A percentile compares a stretch with the other conserved stretches of the same genome.
These are phyloP conservation scores for Leptographium flavum DNA, from an alignment of 2,329 filamentous ascomycete genomes.

Conservation along the genomic window DNA sequence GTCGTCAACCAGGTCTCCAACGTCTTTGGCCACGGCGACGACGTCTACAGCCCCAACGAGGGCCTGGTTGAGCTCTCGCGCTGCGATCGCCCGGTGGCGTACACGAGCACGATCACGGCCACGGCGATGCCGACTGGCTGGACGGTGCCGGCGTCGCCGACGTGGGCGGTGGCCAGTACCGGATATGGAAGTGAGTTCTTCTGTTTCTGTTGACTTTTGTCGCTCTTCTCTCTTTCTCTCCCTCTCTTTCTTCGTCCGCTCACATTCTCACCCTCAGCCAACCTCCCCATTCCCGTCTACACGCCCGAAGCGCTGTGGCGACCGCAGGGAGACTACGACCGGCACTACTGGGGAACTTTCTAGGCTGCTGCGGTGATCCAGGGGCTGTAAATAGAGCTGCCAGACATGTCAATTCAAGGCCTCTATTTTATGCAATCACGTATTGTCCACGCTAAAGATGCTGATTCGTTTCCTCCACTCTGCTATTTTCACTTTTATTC, in stretches of 20 bases:
- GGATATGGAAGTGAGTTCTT: conserved; percentile 19
- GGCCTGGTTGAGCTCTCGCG: conserved; percentile 5
- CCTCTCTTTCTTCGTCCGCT: not conserved
- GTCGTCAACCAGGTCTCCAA: conserved; percentile 21
- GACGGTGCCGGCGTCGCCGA: conserved; percentile 14
- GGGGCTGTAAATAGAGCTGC: no score
- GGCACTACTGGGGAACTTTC: conserved; percentile 18
- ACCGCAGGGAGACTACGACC: conserved; percentile 16
- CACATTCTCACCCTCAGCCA: conserved; percentile 7
- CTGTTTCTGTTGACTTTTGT: no score
- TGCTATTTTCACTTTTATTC: no score
- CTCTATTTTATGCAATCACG: no score
- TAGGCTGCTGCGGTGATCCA: no score
- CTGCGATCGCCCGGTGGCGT: conserved; percentile 11
- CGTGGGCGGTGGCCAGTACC: conserved; percentile 17
- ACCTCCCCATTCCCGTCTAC: conserved; percentile 18
- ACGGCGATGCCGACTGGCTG: conserved; percentile 17
- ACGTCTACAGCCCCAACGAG: conserved; percentile 13
- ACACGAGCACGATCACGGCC: conserved; percentile 18
- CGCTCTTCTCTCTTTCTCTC: not conserved
- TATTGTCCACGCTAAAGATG: no score
- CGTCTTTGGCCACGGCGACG: conserved; percentile 19
- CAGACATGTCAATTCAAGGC: no score
- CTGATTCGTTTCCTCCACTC: no score
- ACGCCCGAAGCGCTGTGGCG: conserved; percentile 19